Evolutionary conservation across 805 yeast species (phyloP).

Genomic region (Metschnikowia cubensis): DNA sequence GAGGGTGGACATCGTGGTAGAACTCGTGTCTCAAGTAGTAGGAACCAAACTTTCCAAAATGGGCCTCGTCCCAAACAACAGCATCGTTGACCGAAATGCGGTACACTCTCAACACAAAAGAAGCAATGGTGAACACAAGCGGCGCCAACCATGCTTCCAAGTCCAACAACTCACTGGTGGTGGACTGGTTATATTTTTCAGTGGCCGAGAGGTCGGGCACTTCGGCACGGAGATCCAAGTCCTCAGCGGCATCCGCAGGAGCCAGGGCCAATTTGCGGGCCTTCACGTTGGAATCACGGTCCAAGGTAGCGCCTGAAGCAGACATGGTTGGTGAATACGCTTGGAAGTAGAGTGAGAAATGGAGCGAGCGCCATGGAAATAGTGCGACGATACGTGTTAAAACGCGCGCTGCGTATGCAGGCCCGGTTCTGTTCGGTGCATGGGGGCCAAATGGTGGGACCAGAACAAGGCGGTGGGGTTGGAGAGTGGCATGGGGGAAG

Average conservation of each 20-base stretch:
- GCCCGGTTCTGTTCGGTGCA: background rate
- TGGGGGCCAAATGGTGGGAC: too few relatives aligned
- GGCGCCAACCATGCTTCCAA: conserved; percentile 48
- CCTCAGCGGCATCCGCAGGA: background rate
- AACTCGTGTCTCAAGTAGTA: conserved; percentile 83
- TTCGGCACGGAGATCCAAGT: background rate
- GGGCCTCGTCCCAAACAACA: conserved; percentile 94
- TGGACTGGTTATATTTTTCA: conserved; percentile 16
- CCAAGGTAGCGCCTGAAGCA: conserved; percentile 15
- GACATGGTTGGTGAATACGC: conserved; percentile 11
- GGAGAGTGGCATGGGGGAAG: too few relatives aligned
- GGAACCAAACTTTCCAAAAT: conserved; percentile 95
- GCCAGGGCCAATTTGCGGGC: conserved; percentile 4
- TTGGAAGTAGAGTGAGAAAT: background rate
- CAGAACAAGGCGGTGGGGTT: too few relatives aligned
- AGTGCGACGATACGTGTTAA: conserved; percentile 8
- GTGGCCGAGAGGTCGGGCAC: conserved; percentile 13
- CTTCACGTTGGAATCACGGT: conserved; percentile 5
- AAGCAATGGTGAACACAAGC: conserved; percentile 59
- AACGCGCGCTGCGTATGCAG: conserved; percentile 3
- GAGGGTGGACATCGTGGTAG: conserved; percentile 97
- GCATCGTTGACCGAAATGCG: conserved; percentile 60
- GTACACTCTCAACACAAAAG: conserved; percentile 74
- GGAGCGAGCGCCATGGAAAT: background rate
- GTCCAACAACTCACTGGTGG: conserved; percentile 21